Percentiles rank a stretch among this genome's conserved stretches.
Evolutionary conservation across 2,329 filamentous ascomycete species (phyloP).

Genomic region (Emericellopsis atlantica): DNA sequence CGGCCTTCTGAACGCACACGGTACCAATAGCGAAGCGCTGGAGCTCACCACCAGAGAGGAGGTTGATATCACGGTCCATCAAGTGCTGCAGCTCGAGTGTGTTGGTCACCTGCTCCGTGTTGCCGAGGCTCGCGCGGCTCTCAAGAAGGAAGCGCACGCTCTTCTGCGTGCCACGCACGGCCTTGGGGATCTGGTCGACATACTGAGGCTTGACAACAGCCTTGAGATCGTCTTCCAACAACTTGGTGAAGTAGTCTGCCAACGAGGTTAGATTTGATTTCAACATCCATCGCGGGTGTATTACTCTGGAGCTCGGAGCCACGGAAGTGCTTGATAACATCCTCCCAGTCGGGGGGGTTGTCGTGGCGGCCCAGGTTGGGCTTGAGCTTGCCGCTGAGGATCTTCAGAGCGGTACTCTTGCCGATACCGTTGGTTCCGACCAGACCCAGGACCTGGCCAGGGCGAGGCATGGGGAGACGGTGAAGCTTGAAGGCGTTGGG

Average conservation of each 20-base stretch:
- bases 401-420: slow-evolving; percentile 99
- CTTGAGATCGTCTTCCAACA: slow-evolving; percentile 93
- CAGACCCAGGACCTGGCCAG: slow-evolving; percentile 87
- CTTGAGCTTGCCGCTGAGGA: slow-evolving; percentile 96
- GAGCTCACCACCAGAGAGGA: slow-evolving; percentile 92
- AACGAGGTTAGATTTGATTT: slow-evolving; percentile 2
- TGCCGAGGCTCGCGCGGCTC: slow-evolving; percentile 62
- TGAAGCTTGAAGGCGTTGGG: slow-evolving; percentile 99
- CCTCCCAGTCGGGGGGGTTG: slow-evolving; percentile 97
- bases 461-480: slow-evolving; percentile 86
- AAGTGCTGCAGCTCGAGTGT: slow-evolving; percentile 81
- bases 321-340: slow-evolving; percentile 96
- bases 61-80: slow-evolving; percentile 77
- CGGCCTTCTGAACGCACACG: slow-evolving; percentile 89
- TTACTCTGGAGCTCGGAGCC: slow-evolving; percentile 93
- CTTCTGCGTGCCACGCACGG: slow-evolving; percentile 72
- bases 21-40: slow-evolving; percentile 96
- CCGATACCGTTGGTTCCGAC: slow-evolving; percentile 99
- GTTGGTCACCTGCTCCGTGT: slow-evolving; percentile 71
- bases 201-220: slow-evolving; percentile 98
- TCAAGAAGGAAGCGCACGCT: slow-evolving; percentile 69
- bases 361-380: slow-evolving; percentile 92
- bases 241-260: slow-evolving; percentile 90
- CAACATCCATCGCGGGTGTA: slow-evolving; percentile 14
- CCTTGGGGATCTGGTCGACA: slow-evolving; percentile 93